phyloP scores from a whole-genome alignment of 441 rosid species.

The Populus hybrid region DNA sequence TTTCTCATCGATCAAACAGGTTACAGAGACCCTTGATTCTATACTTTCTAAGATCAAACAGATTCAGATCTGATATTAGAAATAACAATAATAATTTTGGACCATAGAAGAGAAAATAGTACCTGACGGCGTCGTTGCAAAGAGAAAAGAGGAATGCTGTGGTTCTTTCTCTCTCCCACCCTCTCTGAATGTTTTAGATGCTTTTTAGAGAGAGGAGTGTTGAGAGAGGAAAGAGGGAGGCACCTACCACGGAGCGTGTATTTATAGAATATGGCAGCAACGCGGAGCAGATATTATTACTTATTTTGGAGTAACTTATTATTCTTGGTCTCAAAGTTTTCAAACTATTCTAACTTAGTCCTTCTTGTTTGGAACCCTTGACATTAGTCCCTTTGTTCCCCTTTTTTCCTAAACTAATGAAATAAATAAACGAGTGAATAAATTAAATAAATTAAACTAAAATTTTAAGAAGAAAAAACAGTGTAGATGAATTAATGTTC shows the following conservation, averaged over 20 bases:
- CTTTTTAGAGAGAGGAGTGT: background rate
- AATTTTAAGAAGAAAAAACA: no score
- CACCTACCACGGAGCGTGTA: background rate
- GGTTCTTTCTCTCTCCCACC: background rate
- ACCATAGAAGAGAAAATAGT: conserved; percentile 19
- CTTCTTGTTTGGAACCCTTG: no score
- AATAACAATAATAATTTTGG: background rate
- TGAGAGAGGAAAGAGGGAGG: background rate
- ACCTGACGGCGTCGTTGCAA: conserved; percentile 22
- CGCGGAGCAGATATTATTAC: background rate
- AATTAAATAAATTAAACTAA: no score
- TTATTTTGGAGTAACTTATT: no score
- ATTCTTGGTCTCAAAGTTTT: no score
- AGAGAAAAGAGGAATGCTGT: background rate
- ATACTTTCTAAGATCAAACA: background rate
- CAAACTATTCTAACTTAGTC: no score
- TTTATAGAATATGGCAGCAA: background rate
- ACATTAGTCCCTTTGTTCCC: no score
- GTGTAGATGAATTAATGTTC: no score
- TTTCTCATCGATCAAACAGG: conserved; percentile 12
- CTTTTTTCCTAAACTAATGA: no score
- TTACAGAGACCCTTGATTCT: conserved; percentile 9
- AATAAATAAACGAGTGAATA: no score
- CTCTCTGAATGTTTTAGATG: background rate
- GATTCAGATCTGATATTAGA: conserved; percentile 14